phyloP scores from a whole-genome alignment of 805 yeast genomes.

The Pichia pseudocactophila region DNA sequence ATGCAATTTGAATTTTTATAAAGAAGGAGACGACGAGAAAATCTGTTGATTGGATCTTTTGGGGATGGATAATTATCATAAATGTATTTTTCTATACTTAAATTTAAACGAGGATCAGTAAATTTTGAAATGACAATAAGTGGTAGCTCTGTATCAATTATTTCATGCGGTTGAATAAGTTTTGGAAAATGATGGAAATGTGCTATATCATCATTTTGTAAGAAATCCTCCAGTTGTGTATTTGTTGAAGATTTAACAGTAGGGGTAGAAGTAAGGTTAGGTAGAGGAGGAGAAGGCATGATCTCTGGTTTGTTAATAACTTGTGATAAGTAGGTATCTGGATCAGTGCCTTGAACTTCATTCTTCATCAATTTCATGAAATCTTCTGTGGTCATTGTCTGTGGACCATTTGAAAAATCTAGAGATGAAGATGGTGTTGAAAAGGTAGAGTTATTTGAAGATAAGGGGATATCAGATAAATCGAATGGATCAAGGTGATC shows the following conservation, averaged over 20 bases:
- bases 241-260: background rate
- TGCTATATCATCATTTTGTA: conserved; percentile 12
- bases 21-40: conserved; percentile 50
- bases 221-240: conserved; percentile 9
- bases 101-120: conserved; percentile 60
- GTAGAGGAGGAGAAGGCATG: too few species aligned
- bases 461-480: conserved; percentile 7
- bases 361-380: conserved; percentile 11
- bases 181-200: conserved; percentile 5
- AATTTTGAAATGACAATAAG: conserved; percentile 50
- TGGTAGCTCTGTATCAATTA: conserved; percentile 27
- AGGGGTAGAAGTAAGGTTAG: background rate
- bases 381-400: conserved; percentile 19
- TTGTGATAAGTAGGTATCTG: background rate
- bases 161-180: conserved; percentile 9
- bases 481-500: conserved; percentile 17
- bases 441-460: background rate
- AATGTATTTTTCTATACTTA: conserved; percentile 75
- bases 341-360: conserved; percentile 2
- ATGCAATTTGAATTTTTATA: conserved; percentile 78
- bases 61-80: conserved; percentile 53
- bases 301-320: conserved; percentile 3
- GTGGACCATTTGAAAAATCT: conserved; percentile 10
- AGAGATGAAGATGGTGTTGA: too few species aligned
- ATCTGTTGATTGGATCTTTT: conserved; percentile 15